Base-by-base conservation (phyloP, 257 asterid species). In the Nicotiana tomentosiformis region DNA sequence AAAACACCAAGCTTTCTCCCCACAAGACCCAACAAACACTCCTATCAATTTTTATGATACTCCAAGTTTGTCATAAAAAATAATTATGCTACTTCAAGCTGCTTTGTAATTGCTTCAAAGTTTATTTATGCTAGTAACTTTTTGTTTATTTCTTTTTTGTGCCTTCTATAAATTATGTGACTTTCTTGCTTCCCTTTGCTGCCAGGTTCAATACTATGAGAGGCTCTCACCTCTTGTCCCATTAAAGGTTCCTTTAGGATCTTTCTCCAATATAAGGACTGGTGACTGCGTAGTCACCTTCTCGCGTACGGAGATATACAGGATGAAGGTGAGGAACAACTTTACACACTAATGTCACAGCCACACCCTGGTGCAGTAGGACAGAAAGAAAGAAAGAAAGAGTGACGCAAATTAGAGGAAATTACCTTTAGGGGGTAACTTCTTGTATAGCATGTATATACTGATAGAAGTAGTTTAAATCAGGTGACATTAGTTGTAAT, bases 221-320 rank as follows among this genome's bases (percentile, higher is more conserved):
- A 92, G 99, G 86, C 98, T 96, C 90, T 96, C 98, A 20, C 98
- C 99, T 88, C 98, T 96, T 68, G 86, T 94, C 87, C 99, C 99
- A 12, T 83, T 86, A 84, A 86, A 85, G 85, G 90, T 77, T 84
- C 93, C 98, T 35, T 91, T 96, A 84, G 97, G 98, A 82, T 87
- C 95, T 10, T 91, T 87, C 88, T 88, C 97, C 76, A 88, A 92
- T 82, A 87, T 94, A 74, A 88, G 55, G 83, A 93, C 90, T 57
- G 99, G 98, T 58, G 99, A 96, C 87, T 96, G 99, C 87, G 85
- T 96, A 85, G 99, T 94, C 86, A 87, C 99, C 62, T 96, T 96
- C 88, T 94, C 99, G 78, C 95, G 98, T 43, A n/a, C 82, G 17
- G 87, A 89, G 53, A 93, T 94, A 90, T 96, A 94, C 91, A 87